Conservation (phyloP, 495 filamentous ascomycete species). For the Diplogelasinospora grovesii region DNA sequence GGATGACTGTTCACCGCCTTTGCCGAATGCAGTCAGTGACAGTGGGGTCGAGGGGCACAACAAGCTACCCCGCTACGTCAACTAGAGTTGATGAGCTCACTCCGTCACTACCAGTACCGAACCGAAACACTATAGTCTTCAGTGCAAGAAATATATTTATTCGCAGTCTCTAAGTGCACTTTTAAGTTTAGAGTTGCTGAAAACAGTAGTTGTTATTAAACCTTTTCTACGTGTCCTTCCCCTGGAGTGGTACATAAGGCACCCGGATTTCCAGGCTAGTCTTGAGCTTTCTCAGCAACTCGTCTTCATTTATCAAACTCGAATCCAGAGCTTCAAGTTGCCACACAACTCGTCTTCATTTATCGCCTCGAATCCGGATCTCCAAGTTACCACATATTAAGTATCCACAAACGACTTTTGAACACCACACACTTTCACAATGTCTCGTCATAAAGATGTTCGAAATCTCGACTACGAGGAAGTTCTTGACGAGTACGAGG, state of each 20-base stretch:
- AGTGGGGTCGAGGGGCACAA: conserved; percentile 6
- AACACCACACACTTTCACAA: conserved; percentile 20
- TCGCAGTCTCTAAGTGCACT: no score
- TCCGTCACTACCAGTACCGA: no score
- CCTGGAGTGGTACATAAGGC: no score
- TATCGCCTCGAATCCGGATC: not conserved
- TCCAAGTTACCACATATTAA: not conserved
- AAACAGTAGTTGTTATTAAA: no score
- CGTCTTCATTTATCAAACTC: no score
- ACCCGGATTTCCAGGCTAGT: no score
- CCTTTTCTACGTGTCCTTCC: no score
- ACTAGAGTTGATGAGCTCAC: no score
- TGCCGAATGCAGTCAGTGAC: not conserved
- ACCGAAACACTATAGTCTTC: no score
- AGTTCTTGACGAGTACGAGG: conserved; percentile 56
- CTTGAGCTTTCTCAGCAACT: no score
- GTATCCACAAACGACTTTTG: not conserved
- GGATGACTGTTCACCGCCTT: conserved; percentile 10
- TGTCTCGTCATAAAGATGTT: conserved; percentile 58
- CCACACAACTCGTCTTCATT: not conserved
- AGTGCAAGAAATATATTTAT: not conserved
- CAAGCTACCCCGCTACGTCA: conserved; percentile 8
- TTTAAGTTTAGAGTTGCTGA: no score
- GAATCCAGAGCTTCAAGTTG: not conserved
- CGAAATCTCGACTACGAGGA: conserved; percentile 55